phyloP scores from a whole-genome alignment of 2,329 filamentous ascomycete genomes.

The Plectosphaerella sp. region DNA sequence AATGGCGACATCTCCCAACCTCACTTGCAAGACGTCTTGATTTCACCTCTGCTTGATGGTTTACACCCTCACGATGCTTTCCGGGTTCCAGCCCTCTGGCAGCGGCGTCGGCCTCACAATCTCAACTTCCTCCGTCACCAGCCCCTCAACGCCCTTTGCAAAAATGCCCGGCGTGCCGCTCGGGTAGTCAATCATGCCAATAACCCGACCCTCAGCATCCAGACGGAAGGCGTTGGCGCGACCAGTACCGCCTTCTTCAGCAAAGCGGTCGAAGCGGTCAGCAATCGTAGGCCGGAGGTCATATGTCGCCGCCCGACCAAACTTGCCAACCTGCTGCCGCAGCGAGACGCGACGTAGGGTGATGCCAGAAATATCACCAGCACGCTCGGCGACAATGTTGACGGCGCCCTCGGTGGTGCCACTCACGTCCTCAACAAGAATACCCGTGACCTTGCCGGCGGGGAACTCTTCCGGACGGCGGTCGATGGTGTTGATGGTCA shows the following conservation, averaged over 20 bases:
- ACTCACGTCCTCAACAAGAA: background rate
- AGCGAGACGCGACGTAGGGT: background rate
- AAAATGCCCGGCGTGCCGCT: too few relatives aligned
- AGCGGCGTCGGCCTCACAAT: background rate
- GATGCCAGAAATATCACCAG: background rate
- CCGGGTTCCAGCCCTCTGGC: background rate
- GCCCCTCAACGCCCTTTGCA: too few relatives aligned
- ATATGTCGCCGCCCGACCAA: background rate
- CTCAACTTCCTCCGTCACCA: background rate
- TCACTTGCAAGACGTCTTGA: too few relatives aligned
- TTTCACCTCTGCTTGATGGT: too few relatives aligned
- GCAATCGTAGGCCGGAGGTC: background rate
- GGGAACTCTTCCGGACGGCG: background rate
- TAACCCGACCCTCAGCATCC: background rate
- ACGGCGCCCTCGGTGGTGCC: background rate
- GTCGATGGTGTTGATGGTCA: background rate
- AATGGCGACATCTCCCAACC: too few relatives aligned
- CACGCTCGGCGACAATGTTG: background rate
- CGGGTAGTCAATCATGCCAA: background rate
- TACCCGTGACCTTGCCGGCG: background rate
- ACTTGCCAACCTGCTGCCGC: background rate
- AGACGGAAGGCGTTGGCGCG: background rate
- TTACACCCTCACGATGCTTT: background rate
- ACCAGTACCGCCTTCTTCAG: background rate
- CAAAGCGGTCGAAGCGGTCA: background rate